A percentile compares a stretch with the other conserved stretches of the same genome.
Conservation (phyloP, 768 basidiomycete species). For the Boletellus emodensis region DNA sequence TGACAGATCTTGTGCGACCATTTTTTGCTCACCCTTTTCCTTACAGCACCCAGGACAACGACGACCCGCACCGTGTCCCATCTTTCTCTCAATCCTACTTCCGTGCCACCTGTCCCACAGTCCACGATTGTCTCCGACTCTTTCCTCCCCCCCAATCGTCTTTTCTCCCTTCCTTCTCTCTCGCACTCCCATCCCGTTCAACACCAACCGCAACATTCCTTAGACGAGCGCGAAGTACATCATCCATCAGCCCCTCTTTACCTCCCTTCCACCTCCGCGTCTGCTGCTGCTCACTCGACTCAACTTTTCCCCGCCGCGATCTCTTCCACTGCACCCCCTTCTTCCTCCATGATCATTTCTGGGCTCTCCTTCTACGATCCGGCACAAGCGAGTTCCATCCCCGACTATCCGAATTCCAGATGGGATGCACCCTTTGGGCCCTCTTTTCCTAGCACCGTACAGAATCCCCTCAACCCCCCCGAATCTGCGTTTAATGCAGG, state of each 20-base stretch:
- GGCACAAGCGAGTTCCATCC: conserved; percentile 31
- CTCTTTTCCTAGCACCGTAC: conserved; percentile 3
- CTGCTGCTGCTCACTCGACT: not conserved
- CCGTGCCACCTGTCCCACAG: not conserved
- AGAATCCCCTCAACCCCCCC: not conserved
- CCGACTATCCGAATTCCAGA: conserved; percentile 41
- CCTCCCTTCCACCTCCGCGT: not conserved
- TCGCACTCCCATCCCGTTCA: conserved; percentile 1
- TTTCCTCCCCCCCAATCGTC: not conserved
- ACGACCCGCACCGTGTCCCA: conserved; percentile 1
- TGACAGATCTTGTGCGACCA: conserved; percentile 18
- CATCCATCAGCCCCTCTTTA: not conserved
- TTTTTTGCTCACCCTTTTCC: conserved; percentile 4
- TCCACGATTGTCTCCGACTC: not conserved
- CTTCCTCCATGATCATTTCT: conserved; percentile 48
- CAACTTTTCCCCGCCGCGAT: conserved; percentile 1
- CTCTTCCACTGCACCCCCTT: not conserved
- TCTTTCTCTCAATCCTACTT: not conserved
- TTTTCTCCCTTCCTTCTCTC: not conserved
- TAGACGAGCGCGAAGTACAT: not conserved
- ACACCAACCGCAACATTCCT: not conserved
- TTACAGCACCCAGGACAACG: conserved; percentile 8
- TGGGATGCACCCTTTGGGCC: conserved; percentile 19
- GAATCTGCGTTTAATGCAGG: not conserved
- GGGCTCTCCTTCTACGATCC: conserved; percentile 53